phyloP scores from a whole-genome alignment of 2,329 filamentous ascomycete genomes.

The Cylindrodendrum hubeiense region DNA sequence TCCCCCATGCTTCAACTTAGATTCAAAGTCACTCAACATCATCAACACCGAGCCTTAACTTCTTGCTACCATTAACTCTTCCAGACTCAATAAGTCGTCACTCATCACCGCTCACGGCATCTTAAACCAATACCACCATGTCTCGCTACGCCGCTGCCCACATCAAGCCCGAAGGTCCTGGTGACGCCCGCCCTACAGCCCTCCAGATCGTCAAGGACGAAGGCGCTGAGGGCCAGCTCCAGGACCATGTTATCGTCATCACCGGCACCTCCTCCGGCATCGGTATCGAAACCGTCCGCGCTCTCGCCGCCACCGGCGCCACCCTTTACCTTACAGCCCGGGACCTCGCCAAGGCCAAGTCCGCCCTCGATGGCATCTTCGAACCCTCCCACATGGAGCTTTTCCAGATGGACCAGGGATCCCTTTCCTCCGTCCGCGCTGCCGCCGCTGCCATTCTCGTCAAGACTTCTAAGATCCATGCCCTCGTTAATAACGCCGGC shows the following conservation, averaged over 20 bases:
- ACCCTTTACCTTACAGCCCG: background rate
- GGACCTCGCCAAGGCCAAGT: background rate
- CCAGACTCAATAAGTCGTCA: background rate
- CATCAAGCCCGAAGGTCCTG: constrained; percentile 14
- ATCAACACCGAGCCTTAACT: background rate
- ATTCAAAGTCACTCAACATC: background rate
- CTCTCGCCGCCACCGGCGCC: background rate
- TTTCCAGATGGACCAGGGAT: constrained; percentile 39
- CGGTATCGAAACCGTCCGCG: background rate
- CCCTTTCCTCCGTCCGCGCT: constrained; percentile 37
- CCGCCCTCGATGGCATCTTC: constrained; percentile 14
- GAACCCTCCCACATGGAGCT: constrained; percentile 21
- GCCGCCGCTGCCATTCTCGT: constrained; percentile 29
- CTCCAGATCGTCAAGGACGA: constrained; percentile 23
- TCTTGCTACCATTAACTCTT: background rate
- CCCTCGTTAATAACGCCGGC: constrained; percentile 42
- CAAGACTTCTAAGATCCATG: constrained; percentile 16
- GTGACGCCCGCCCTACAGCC: constrained; percentile 26
- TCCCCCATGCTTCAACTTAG: background rate
- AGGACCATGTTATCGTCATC: background rate
- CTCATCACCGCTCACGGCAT: background rate
- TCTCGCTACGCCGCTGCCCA: constrained; percentile 13
- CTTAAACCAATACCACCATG: background rate
- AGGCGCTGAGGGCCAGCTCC: constrained; percentile 6
- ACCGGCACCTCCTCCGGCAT: background rate